Evolutionary conservation across 2,329 filamentous ascomycete genomes (phyloP), one percentile per base, ranked within the genome.

Genomic region (Pezizomycotina sp.): DNA sequence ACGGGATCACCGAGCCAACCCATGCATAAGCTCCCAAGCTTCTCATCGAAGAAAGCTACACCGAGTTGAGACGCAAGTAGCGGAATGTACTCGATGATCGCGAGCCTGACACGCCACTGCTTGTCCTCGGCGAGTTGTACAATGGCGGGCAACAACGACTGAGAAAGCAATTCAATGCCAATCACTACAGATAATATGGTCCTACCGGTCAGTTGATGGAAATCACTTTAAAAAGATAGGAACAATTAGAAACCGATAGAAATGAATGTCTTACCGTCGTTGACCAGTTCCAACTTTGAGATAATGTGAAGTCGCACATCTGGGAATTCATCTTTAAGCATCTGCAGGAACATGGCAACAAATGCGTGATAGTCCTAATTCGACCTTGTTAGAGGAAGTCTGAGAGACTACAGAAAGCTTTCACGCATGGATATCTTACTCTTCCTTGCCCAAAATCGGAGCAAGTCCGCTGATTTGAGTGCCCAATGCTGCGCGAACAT

Each of bases 301-400:
- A 98, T 98, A 58, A 98, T 98, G 62, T 98, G 92, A 42, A 98
- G 73, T 46, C 89, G 78, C 33, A 98, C 89, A 56, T 98, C 89
- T 14, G 89, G 89, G 59, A 93, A 95, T 56, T 98, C 89, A 53
- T 98, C 89, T 68, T 95, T 98, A 52, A 98, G 74, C 89, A 98
- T 98, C 58, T 92, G 81, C 35, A 98, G 68, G 61, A 98, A 95
- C 86, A 98, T 98, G 35, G 89, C 27, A 98, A 71, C 27, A 98
- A 73, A 57, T 98, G 89, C 50, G 89, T 77, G 49, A 92, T 95
- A 19, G 89, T 98, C 60, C 81, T 89, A 48, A 1, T 29, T 23
- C 36, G 42, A 50, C 42, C 24, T 47, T 47, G 31, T 52, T 41
- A 45, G 45, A 46, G 35, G 36, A 32, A 34, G 36, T 25, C 26